Base-by-base conservation (phyloP, 2,329 filamentous ascomycete species). In the Fusarium miscanthi region DNA sequence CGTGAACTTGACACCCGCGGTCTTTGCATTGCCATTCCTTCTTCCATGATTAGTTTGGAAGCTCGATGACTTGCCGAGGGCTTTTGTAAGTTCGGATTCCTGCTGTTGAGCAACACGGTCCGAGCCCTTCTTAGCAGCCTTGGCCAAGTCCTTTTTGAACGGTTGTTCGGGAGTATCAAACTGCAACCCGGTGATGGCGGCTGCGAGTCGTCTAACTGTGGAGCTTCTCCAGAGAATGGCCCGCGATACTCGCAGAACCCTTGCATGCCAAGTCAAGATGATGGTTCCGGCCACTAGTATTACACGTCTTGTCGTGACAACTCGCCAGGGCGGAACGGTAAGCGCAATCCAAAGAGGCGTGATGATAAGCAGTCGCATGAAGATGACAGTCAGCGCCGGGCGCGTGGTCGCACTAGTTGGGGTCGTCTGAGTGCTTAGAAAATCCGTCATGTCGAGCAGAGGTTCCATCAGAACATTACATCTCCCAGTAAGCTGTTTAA, bases 381-480 rank as follows among this genome's bases (percentile, higher is more conserved):
- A 95, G 53, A 99, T 87, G 2, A 93, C 92, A 0, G 94, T 98
- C 62, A 99, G 87, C 1, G 95, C 95, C 11, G 96, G 96, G 63
- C 93, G 88, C 5, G 94, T 98, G 0, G 95, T 98, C 5, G 95
- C 95, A 46, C 93, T 95, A 2, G 94, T 98, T 3, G 95, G 93
- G 2, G 94, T 97, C 62, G 92, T 89, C 80, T 98, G 94, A 0
- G 94, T 97, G 67, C 93, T 96, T 31, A 99, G 87, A 78, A 98
- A 98, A 80, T 98, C 95, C 10, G 95, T 98, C 80, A 98, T 87
- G 72, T 93, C 91, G 48, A 97, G 86, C 61, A 98, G 88, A 6
- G 96, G 96, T 77, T 98, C 95, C 57, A 98, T 87, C 23, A 99
- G 85, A 58, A 97, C 92, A 81, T 98, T 97, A 82, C 96, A 98